phyloP scores from a whole-genome alignment of 2,329 filamentous ascomycete genomes.

The Diaporthe longicolla region DNA sequence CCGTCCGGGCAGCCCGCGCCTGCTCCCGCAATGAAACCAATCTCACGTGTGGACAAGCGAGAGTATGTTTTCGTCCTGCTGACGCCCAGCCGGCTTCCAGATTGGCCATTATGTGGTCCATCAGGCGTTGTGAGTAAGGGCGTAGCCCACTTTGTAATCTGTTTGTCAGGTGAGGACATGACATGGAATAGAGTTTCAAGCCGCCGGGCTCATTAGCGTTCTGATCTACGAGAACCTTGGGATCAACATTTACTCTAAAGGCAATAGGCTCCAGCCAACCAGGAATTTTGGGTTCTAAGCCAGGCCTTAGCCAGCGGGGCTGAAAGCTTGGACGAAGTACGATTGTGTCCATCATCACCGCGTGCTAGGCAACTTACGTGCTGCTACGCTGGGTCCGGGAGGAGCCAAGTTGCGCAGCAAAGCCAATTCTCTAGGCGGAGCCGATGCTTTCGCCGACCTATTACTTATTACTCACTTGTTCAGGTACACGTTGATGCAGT shows the following conservation, averaged over 20 bases:
- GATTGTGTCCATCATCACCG: background rate
- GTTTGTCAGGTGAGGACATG: slow-evolving; percentile 22
- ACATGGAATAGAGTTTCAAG: slow-evolving; percentile 12
- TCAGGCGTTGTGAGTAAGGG: background rate
- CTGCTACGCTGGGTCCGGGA: background rate
- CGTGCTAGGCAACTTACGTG: background rate
- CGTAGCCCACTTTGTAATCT: background rate
- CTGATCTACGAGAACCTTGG: slow-evolving; percentile 29
- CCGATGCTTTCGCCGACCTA: background rate
- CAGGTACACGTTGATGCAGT: background rate
- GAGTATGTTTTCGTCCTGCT: background rate
- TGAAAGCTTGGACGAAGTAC: background rate
- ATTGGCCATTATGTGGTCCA: background rate
- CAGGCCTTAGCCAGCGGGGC: background rate
- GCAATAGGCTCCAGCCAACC: slow-evolving; percentile 24
- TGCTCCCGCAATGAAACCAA: background rate
- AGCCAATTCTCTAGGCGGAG: background rate
- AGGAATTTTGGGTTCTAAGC: slow-evolving; percentile 25
- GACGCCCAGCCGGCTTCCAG: background rate
- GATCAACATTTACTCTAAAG: slow-evolving; percentile 13
- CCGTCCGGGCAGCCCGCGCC: background rate
- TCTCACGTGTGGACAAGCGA: background rate
- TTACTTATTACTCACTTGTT: background rate
- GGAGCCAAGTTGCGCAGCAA: background rate
- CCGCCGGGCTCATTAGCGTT: background rate